These are phyloP conservation scores for Rhododendron griersonianum DNA, from an alignment of 148 eudicot genomes.

Conservation along the genomic window DNA sequence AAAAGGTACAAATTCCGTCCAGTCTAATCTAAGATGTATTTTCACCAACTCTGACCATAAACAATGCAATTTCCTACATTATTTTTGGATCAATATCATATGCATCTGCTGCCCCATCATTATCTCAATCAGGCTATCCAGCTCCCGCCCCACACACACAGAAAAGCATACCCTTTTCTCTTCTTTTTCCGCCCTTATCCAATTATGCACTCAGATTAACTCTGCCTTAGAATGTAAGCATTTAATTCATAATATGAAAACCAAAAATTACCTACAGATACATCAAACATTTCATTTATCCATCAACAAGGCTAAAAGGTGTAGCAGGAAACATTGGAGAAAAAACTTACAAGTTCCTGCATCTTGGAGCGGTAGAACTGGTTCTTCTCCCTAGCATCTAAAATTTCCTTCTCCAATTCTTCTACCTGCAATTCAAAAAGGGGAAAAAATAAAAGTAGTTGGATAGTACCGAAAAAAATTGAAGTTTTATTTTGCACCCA, in stretches of 20 bases:
- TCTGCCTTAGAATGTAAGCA: background rate
- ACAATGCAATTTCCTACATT: background rate
- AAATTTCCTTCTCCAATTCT: constrained; percentile 90
- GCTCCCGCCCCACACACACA: background rate
- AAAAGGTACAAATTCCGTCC: background rate
- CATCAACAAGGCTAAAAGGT: background rate
- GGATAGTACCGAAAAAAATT: background rate
- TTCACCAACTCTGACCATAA: background rate
- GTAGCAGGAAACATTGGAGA: background rate
- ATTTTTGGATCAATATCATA: background rate
- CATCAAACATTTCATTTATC: constrained; percentile 4
- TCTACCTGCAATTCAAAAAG: constrained; percentile 52
- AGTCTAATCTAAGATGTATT: background rate
- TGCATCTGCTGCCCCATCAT: background rate
- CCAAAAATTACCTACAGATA: background rate
- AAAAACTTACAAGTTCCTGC: constrained; percentile 88
- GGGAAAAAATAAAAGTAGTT: background rate
- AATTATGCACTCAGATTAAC: background rate
- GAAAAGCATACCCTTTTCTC: background rate
- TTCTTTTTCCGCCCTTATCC: background rate
- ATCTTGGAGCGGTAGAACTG: constrained; percentile 86
- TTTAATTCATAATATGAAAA: background rate
- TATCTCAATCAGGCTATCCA: background rate
- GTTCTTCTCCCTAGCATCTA: constrained; percentile 76
- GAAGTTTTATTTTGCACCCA: background rate